A percentile compares a stretch with the other conserved stretches of the same genome.
These are phyloP conservation scores for Tulasnella sp. DNA, from an alignment of 768 basidiomycete species.

Conservation along the genomic window DNA sequence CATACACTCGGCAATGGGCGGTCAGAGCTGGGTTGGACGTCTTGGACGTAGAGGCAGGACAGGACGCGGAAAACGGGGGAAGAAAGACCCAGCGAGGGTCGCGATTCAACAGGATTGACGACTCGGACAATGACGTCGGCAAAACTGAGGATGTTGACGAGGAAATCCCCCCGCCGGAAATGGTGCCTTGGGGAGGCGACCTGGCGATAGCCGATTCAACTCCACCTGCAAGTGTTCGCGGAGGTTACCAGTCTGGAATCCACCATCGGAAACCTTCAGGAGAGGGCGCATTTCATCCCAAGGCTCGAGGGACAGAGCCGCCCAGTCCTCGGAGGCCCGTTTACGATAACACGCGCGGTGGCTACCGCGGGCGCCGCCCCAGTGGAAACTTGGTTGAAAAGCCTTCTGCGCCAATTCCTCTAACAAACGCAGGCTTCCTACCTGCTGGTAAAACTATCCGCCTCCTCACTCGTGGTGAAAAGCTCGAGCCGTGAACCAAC, in stretches of 20 bases:
- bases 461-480: conserved; percentile 80
- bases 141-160: conserved; percentile 33
- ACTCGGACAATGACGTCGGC: not conserved
- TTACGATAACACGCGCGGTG: not conserved
- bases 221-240: conserved; percentile 13
- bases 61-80: not conserved
- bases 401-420: conserved; percentile 11
- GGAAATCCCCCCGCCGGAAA: conserved; percentile 31
- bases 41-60: conserved; percentile 50
- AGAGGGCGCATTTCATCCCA: conserved; percentile 32
- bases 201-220: not conserved
- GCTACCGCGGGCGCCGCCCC: conserved; percentile 17
- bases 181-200: conserved; percentile 25
- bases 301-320: not conserved
- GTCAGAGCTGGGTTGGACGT: conserved; percentile 55
- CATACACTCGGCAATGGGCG: conserved; percentile 66
- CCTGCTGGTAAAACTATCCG: conserved; percentile 63
- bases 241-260: conserved; percentile 36
- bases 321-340: not conserved
- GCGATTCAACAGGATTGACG: conserved; percentile 30
- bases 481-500: conserved; percentile 54
- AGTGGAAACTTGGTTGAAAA: conserved; percentile 22
- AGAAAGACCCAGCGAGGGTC: not conserved
- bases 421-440: conserved; percentile 40
- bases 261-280: conserved; percentile 34